phyloP scores from a whole-genome alignment of 1,284 basidiomycete species.

The Phlebopus sp. region DNA sequence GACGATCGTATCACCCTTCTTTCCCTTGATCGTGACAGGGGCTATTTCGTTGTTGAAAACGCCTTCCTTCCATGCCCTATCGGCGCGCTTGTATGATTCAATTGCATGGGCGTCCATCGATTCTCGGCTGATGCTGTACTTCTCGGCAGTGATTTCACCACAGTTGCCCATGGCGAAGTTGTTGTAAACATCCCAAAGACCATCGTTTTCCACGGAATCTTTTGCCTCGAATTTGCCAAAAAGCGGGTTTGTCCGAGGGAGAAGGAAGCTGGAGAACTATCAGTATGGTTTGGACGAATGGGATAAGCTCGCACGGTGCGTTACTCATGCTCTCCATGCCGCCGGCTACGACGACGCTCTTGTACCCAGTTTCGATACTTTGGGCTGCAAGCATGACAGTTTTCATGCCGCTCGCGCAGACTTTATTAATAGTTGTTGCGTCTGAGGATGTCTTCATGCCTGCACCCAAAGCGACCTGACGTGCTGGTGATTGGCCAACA shows the following conservation, averaged over 20 bases:
- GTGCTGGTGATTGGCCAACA: constrained; percentile 91
- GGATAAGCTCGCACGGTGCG: constrained; percentile 66
- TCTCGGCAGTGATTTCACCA: constrained; percentile 84
- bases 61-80: constrained; percentile 85
- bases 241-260: constrained; percentile 82
- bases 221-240: constrained; percentile 89
- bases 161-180: constrained; percentile 97
- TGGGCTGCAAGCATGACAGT: constrained; percentile 92
- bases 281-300: constrained; percentile 5
- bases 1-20: constrained; percentile 89
- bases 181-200: constrained; percentile 95
- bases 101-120: constrained; percentile 89
- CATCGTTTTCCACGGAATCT: constrained; percentile 91
- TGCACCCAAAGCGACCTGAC: constrained; percentile 88
- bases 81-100: constrained; percentile 92
- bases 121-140: constrained; percentile 82
- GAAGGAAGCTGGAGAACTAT: constrained; percentile 68
- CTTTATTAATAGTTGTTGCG: constrained; percentile 99
- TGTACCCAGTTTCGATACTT: constrained; percentile 85
- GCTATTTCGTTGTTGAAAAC: constrained; percentile 88
- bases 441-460: constrained; percentile 86
- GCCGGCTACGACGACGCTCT: constrained; percentile 86
- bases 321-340: constrained; percentile 99
- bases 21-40: constrained; percentile 91
- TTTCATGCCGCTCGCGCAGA: constrained; percentile 97